phyloP scores from a whole-genome alignment of 2,329 filamentous ascomycete species.

The Diaporthe vexans region DNA sequence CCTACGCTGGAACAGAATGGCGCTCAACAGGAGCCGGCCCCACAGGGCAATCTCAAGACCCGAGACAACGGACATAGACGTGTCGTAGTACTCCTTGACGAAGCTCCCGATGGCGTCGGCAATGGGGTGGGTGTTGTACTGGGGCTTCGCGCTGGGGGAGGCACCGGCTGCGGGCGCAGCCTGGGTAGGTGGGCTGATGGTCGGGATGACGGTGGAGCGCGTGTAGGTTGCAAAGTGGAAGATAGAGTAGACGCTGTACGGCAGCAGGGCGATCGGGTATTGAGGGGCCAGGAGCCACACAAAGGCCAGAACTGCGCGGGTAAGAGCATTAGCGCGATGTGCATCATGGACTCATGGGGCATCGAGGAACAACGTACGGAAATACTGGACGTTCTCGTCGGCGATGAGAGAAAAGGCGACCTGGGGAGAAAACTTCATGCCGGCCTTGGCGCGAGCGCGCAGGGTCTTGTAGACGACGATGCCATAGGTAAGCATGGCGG shows the following conservation, averaged over 20 bases:
- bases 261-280: conserved; percentile 89
- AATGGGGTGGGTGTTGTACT: conserved; percentile 69
- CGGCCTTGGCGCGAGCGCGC: conserved; percentile 84
- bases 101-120: conserved; percentile 91
- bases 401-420: conserved; percentile 77
- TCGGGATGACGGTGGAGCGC: conserved; percentile 92
- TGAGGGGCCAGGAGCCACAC: conserved; percentile 95
- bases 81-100: conserved; percentile 98
- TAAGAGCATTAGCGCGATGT: conserved; percentile 40
- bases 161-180: conserved; percentile 67
- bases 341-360: not conserved
- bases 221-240: conserved; percentile 99
- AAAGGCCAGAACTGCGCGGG: conserved; percentile 82
- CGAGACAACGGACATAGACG: conserved; percentile 94
- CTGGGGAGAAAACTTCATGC: conserved; percentile 69
- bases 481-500: conserved; percentile 92
- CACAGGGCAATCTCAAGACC: conserved; percentile 89
- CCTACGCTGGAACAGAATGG: conserved; percentile 88
- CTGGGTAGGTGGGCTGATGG: conserved; percentile 77
- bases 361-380: conserved; percentile 75
- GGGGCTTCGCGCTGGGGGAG: conserved; percentile 70
- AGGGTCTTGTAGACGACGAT: conserved; percentile 99
- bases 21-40: conserved; percentile 84
- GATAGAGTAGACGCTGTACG: conserved; percentile 96
- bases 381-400: conserved; percentile 98